A percentile compares a stretch with the other conserved stretches of the same genome.
Evolutionary conservation across 148 eudicot genomes (phyloP).

Genomic region (Vaccinium vitisidaea): DNA sequence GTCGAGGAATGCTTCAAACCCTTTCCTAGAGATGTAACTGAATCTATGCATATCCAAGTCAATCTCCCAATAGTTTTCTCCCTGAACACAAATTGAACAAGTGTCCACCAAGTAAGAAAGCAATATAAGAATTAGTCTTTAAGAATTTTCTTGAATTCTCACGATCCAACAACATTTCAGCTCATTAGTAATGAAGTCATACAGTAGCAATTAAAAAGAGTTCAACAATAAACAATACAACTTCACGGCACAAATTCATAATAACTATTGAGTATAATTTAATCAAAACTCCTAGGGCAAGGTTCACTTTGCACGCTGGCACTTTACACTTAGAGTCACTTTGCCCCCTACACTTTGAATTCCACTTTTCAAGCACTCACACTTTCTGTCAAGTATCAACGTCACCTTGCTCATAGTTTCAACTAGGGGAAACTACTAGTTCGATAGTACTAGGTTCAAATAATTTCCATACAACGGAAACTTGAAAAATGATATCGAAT

Average conservation of each 20-base stretch:
- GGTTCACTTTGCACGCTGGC: background rate
- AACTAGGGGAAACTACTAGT: background rate
- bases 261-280: background rate
- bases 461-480: background rate
- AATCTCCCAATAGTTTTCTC: conserved; percentile 88
- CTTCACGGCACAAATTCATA: background rate
- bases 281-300: background rate
- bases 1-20: conserved; percentile 66
- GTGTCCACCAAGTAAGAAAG: conserved; percentile 11
- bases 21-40: conserved; percentile 92
- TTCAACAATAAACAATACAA: background rate
- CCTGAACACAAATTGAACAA: conserved; percentile 42
- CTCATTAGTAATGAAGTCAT: background rate
- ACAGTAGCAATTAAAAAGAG: background rate
- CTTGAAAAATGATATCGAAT: background rate
- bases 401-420: background rate
- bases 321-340: background rate
- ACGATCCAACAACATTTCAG: conserved; percentile 8
- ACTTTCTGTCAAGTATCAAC: too few relatives aligned
- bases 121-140: background rate
- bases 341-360: background rate
- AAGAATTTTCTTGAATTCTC: background rate
- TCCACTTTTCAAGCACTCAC: background rate
- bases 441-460: background rate
- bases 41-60: conserved; percentile 97